These are phyloP conservation scores for Nissolia schottii DNA, from an alignment of 306 rosid genomes.

Conservation along the genomic window DNA sequence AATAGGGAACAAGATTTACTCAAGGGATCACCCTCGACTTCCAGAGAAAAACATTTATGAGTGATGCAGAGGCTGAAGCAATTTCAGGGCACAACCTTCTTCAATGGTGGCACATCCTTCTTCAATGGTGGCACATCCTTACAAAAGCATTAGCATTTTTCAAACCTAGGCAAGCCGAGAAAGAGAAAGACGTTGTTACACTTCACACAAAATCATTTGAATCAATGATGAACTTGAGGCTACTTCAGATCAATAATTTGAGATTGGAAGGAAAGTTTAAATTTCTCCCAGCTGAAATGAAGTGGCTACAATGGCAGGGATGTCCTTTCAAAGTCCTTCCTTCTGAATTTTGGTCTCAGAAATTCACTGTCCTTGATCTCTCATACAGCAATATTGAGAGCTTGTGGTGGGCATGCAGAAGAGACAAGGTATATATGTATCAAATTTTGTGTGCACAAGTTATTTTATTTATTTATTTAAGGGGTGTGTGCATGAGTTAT, in stretches of 20 bases:
- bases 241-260: conserved; percentile 55
- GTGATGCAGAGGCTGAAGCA: neutral
- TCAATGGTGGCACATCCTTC: neutral
- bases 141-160: neutral
- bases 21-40: neutral
- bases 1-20: neutral
- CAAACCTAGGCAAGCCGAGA: conserved; percentile 17
- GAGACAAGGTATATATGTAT: conserved; percentile 22
- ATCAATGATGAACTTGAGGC: conserved; percentile 41
- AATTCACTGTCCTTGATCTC: conserved; percentile 60
- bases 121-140: neutral
- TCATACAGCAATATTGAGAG: conserved; percentile 37
- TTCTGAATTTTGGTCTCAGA: conserved; percentile 38
- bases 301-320: conserved; percentile 68
- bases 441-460: neutral
- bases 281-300: conserved; percentile 47
- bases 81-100: neutral
- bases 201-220: conserved; percentile 35
- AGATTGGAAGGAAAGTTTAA: conserved; percentile 39
- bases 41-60: neutral
- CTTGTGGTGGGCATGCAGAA: conserved; percentile 27
- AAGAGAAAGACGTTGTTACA: conserved; percentile 7
- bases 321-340: conserved; percentile 47
- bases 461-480: no score
- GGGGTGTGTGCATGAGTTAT: neutral